phyloP scores from a whole-genome alignment of 2,329 filamentous ascomycete genomes.

The Diaporthe citrichinensis region DNA sequence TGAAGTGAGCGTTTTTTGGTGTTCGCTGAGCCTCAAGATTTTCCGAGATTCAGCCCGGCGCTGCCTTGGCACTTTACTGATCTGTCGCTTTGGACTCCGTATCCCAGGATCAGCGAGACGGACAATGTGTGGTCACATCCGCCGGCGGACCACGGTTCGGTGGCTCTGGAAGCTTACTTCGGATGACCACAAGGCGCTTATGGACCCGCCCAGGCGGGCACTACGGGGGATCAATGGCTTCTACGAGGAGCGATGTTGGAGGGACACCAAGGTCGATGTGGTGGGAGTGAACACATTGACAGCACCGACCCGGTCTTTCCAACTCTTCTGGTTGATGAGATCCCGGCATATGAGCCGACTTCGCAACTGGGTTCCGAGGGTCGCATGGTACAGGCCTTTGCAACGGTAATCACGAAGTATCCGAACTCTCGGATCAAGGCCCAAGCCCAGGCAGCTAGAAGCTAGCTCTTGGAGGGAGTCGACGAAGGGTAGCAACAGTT shows the following conservation, averaged over 20 bases:
- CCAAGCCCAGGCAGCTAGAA: background rate
- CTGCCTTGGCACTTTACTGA: slow-evolving; percentile 9
- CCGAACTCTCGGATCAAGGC: slow-evolving; percentile 1
- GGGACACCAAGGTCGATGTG: too few species aligned
- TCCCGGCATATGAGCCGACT: too few species aligned
- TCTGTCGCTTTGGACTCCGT: background rate
- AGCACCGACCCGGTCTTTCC: background rate
- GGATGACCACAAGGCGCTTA: background rate
- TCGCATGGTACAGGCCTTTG: background rate
- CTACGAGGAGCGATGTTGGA: background rate
- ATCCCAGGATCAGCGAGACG: background rate
- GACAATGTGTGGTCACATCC: background rate
- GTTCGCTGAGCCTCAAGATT: background rate
- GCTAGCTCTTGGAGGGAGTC: background rate
- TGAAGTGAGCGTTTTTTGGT: background rate
- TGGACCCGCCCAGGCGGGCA: background rate
- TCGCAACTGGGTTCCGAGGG: background rate
- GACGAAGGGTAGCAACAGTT: background rate
- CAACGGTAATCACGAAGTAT: background rate
- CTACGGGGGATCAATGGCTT: background rate
- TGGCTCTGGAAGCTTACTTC: background rate
- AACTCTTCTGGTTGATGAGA: background rate
- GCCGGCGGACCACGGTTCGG: background rate
- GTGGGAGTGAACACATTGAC: background rate
- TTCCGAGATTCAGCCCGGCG: background rate